Percentiles rank a stretch among this genome's conserved stretches.
Evolutionary conservation across 1,284 basidiomycete species (phyloP).

Genomic region (Ustilago xerochloae): DNA sequence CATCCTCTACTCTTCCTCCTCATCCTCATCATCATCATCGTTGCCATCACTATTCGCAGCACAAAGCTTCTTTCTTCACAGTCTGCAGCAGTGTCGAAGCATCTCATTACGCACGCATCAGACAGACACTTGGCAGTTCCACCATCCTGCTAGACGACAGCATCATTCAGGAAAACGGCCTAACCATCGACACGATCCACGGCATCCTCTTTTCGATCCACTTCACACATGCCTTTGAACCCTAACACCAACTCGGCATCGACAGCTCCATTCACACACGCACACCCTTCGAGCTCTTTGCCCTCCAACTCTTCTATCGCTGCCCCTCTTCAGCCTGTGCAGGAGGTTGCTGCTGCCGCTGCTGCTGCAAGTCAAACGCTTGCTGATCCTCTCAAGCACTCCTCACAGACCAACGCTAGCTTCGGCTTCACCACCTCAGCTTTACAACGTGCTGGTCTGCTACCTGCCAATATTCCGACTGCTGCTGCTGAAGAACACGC

Average conservation of each 20-base stretch:
- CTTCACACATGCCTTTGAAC: conserved; percentile 34
- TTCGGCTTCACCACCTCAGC: conserved; percentile 38
- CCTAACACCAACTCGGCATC: conserved; percentile 4
- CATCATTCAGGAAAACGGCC: too few species aligned
- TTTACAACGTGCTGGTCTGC: conserved; percentile 38
- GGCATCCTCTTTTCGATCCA: too few species aligned
- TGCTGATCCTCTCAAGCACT: conserved; percentile 17
- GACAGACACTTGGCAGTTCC: too few species aligned
- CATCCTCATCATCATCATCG: not conserved
- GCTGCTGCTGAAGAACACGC: not conserved
- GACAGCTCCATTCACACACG: conserved; percentile 20
- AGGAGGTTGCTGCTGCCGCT: conserved; percentile 41
- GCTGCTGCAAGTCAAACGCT: conserved; percentile 8
- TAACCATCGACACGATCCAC: too few species aligned
- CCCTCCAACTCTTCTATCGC: not conserved
- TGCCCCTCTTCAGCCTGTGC: conserved; percentile 37
- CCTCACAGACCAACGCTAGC: conserved; percentile 9
- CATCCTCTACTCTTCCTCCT: not conserved
- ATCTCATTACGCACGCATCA: too few species aligned
- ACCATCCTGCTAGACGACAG: too few species aligned
- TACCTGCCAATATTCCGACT: conserved; percentile 5
- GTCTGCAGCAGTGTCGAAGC: too few species aligned
- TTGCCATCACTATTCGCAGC: not conserved
- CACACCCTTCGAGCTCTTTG: conserved; percentile 11
- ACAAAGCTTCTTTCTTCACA: not conserved